phyloP scores from a whole-genome alignment of 805 yeast species.

The Kockiozyma suomiensis region DNA sequence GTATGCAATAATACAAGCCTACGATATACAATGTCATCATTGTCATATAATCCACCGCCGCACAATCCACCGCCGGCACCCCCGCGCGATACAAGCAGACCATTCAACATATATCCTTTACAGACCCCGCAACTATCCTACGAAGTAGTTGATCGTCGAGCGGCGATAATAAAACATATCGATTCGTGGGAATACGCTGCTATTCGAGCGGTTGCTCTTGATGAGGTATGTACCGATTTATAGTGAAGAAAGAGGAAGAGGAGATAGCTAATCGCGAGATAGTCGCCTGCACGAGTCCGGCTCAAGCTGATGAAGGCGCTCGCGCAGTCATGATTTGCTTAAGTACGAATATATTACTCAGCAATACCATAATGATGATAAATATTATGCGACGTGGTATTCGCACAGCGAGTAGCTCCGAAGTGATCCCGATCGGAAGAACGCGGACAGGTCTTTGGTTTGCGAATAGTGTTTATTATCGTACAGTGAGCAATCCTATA shows the following conservation, averaged over 20 bases:
- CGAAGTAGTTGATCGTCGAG: slow-evolving; percentile 31
- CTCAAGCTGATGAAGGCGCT: slow-evolving; percentile 18
- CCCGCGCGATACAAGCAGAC: slow-evolving; percentile 9
- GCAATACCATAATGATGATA: too few relatives aligned
- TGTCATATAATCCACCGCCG: not conserved
- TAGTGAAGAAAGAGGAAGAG: not conserved
- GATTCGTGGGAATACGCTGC: slow-evolving; percentile 31
- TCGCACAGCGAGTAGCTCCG: not conserved
- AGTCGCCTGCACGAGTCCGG: slow-evolving; percentile 26
- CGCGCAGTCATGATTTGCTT: slow-evolving; percentile 1
- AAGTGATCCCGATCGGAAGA: too few relatives aligned
- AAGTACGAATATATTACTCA: too few relatives aligned
- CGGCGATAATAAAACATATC: slow-evolving; percentile 17
- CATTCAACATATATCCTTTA: slow-evolving; percentile 5
- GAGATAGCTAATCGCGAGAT: not conserved
- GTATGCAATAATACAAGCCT: too few relatives aligned
- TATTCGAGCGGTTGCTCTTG: slow-evolving; percentile 22
- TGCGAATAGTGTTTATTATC: too few relatives aligned
- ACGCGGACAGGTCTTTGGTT: too few relatives aligned
- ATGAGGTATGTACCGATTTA: slow-evolving; percentile 11
- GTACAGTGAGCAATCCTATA: too few relatives aligned
- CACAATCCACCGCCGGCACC: not conserved
- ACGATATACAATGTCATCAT: not conserved
- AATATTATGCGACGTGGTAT: too few relatives aligned
- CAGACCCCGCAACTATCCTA: slow-evolving; percentile 17